phyloP scores from a whole-genome alignment of 2,329 filamentous ascomycete genomes.

The Exophiala bonariae region DNA sequence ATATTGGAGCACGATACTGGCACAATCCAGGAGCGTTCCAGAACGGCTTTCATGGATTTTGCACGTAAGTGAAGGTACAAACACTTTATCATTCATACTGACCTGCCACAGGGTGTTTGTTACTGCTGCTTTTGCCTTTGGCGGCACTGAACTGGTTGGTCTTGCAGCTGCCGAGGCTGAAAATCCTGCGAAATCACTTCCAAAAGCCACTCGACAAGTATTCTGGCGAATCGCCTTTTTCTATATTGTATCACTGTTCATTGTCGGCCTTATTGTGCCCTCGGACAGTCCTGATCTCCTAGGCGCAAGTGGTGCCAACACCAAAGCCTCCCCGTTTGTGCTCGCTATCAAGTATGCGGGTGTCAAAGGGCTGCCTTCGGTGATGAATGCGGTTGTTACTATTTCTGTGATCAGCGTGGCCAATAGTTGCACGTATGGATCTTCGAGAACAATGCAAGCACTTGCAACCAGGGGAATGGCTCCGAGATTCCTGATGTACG shows the following conservation, averaged over 20 bases:
- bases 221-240: conserved; percentile 93
- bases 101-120: conserved; percentile 52
- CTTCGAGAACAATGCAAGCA: conserved; percentile 83
- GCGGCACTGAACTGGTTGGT: conserved; percentile 63
- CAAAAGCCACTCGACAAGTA: conserved; percentile 84
- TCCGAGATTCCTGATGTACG: conserved; percentile 73
- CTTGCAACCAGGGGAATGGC: conserved; percentile 85
- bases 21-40: conserved; percentile 70
- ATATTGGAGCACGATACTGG: conserved; percentile 81
- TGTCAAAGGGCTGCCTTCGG: conserved; percentile 75
- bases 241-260: conserved; percentile 77
- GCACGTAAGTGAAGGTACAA: conserved; percentile 36
- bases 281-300: conserved; percentile 63
- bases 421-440: conserved; percentile 89
- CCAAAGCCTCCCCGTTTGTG: conserved; percentile 84
- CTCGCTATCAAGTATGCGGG: conserved; percentile 85
- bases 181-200: conserved; percentile 68
- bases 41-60: conserved; percentile 67
- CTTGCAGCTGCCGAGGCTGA: conserved; percentile 60
- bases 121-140: conserved; percentile 63
- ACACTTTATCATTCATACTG: not conserved
- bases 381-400: conserved; percentile 93
- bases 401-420: conserved; percentile 87
- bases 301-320: conserved; percentile 59
- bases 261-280: conserved; percentile 81